These are phyloP conservation scores for Cystofilobasidium bisporidii DNA, from an alignment of 768 basidiomycete species.

Conservation along the genomic window DNA sequence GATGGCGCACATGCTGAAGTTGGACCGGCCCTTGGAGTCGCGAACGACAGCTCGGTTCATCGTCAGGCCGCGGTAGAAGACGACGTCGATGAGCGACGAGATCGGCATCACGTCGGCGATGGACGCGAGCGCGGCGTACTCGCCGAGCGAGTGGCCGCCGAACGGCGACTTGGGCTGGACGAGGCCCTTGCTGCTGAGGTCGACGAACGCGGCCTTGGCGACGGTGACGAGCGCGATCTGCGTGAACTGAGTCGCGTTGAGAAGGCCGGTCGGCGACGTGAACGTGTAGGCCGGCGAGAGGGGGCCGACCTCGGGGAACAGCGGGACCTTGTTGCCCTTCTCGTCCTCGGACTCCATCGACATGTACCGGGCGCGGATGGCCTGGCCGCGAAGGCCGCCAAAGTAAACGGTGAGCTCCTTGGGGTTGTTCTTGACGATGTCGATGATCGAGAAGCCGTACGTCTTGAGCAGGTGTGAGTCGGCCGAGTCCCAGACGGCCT, in stretches of 20 bases:
- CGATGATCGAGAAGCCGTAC: constrained; percentile 86
- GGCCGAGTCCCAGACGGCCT: constrained; percentile 93
- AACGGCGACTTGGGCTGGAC: constrained; percentile 87
- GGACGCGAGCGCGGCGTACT: constrained; percentile 95
- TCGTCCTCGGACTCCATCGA: constrained; percentile 97
- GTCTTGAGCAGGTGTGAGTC: constrained; percentile 61
- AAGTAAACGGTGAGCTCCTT: constrained; percentile 98
- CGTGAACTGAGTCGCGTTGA: constrained; percentile 97
- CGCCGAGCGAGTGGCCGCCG: constrained; percentile 91
- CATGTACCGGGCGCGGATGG: constrained; percentile 98
- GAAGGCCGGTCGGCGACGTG: constrained; percentile 84
- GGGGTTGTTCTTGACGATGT: constrained; percentile 97
- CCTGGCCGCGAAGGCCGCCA: constrained; percentile 97
- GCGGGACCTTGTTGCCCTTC: constrained; percentile 85
- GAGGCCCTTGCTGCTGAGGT: constrained; percentile 92
- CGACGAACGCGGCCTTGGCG: constrained; percentile 96
- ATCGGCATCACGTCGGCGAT: constrained; percentile 95
- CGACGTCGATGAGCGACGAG: constrained; percentile 89
- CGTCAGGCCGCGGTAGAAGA: constrained; percentile 98
- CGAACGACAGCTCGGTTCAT: constrained; percentile 99
- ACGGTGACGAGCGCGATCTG: constrained; percentile 97
- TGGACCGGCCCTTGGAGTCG: constrained; percentile 80
- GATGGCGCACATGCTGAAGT: constrained; percentile 97
- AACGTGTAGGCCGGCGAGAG: constrained; percentile 95
- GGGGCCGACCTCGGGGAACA: constrained; percentile 89